phyloP scores from a whole-genome alignment of 2,329 filamentous ascomycete species.

The Diplocarpon mali region DNA sequence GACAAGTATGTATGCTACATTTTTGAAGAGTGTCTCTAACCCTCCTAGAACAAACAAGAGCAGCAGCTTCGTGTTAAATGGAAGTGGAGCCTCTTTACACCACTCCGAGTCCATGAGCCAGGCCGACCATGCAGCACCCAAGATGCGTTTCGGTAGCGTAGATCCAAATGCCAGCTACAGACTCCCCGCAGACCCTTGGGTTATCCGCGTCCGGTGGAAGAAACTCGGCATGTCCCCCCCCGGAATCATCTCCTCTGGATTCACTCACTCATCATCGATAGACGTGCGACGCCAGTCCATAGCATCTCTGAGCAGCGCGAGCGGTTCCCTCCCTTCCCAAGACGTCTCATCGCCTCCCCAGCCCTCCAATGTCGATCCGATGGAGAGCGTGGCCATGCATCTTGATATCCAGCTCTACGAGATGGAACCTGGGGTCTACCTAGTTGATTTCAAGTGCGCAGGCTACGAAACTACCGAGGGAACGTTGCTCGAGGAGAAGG shows the following conservation, averaged over 20 bases:
- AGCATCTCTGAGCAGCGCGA: constrained; percentile 26
- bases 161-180: constrained; percentile 57
- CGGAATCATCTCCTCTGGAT: constrained; percentile 36
- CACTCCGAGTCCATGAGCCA: constrained; percentile 30
- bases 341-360: constrained; percentile 17
- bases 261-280: constrained; percentile 36
- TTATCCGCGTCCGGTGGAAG: constrained; percentile 80
- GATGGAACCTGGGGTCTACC: constrained; percentile 83
- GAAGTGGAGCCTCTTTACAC: constrained; percentile 28
- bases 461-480: constrained; percentile 80
- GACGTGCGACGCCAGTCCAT: constrained; percentile 33
- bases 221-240: constrained; percentile 63
- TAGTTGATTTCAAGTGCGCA: constrained; percentile 97
- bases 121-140: constrained; percentile 21
- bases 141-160: constrained; percentile 25
- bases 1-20: constrained; percentile 27
- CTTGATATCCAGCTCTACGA: constrained; percentile 94
- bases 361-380: constrained; percentile 11
- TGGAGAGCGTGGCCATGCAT: constrained; percentile 63
- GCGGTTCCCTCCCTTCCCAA: constrained; percentile 22
- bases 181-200: constrained; percentile 90
- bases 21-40: constrained; percentile 7
- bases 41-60: constrained; percentile 26
- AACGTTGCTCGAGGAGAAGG: constrained; percentile 75
- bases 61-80: constrained; percentile 31